Evolutionary conservation across 2,329 filamentous ascomycete genomes (phyloP), one percentile per base, ranked within the genome.

Genomic region (Aspergillus glaucus): DNA sequence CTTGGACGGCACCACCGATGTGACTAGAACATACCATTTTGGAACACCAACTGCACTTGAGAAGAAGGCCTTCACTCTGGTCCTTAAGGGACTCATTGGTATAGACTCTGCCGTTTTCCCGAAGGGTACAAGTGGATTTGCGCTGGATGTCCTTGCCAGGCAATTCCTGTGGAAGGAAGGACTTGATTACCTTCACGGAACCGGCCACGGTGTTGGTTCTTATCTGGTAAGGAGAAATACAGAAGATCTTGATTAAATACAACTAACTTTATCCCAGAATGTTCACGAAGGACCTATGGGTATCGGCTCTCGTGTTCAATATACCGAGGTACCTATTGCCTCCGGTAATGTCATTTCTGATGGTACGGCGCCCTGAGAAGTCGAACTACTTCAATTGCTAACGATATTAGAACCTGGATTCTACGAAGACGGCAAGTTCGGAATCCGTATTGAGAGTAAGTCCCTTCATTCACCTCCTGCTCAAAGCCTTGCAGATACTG

Each of bases 271-370:
- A 17, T 28, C 40, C 2, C 46, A 76, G 62, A 98, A 98, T 58
- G 93, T 98, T 0, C 93, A 98, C 65, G 93, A 98, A 72, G 93
- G 93, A 0, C 93, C 93, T 1, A 95, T 98, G 53, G 93, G 93
- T 17, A 94, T 98, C 52, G 93, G 93, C 24, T 96, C 91, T 8
- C 81, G 93, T 41, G 82, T 94, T 36, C 88, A 94, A 60, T 96
- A 92, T 65, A 86, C 88, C 0, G 93, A 98, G 65, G 91, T 97
- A 5, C 80, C 93, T 0, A 78, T 98, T 26, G 82, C 88, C 0
- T 79, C 88, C n/a, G 93, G 93, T 41, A 96, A 98, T 61, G 92
- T 98, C 37, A 82, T 97, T 46, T 97, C 92, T 1, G 90, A 96
- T 62, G 78, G 73, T 75, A 61, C 41, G 64, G 54, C 19, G 41